phyloP scores from a whole-genome alignment of 2,329 filamentous ascomycete genomes.

The Aspergillus transmontanensis region DNA sequence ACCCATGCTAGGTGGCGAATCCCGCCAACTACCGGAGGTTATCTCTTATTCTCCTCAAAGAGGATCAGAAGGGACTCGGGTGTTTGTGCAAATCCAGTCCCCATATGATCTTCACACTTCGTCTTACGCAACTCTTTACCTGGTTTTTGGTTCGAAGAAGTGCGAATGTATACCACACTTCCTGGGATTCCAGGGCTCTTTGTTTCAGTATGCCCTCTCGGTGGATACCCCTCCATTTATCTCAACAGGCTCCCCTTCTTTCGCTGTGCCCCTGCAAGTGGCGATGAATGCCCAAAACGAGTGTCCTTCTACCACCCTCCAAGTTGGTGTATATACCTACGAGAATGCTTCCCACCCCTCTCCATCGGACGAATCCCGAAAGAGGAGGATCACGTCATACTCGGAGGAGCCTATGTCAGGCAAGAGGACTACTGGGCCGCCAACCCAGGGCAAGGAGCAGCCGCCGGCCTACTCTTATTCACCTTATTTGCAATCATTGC shows the following conservation, averaged over 20 bases:
- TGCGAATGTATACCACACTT: constrained; percentile 69
- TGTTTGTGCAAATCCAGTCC: constrained; percentile 74
- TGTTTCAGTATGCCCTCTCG: constrained; percentile 71
- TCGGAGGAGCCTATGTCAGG: constrained; percentile 53
- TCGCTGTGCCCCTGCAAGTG: constrained; percentile 61
- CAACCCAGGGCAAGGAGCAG: constrained; percentile 51
- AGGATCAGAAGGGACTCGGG: constrained; percentile 69
- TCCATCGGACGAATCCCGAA: constrained; percentile 50
- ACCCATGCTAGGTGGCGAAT: constrained; percentile 66
- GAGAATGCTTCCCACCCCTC: constrained; percentile 49
- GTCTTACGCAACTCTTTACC: constrained; percentile 56
- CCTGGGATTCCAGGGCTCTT: constrained; percentile 58
- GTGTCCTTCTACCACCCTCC: constrained; percentile 51
- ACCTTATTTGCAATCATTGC: constrained; percentile 54
- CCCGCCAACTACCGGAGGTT: constrained; percentile 64
- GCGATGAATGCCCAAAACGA: constrained; percentile 61
- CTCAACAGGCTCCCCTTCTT: constrained; percentile 57
- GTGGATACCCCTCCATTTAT: constrained; percentile 70
- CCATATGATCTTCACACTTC: constrained; percentile 71
- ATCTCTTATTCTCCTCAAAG: constrained; percentile 69
- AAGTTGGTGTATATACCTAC: constrained; percentile 66
- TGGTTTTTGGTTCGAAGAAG: constrained; percentile 79
- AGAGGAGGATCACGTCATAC: constrained; percentile 59
- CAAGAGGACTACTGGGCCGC: constrained; percentile 51
- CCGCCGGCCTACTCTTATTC: constrained; percentile 58